Evolutionary conservation across 495 filamentous ascomycete genomes (phyloP).

Genomic region (Aspergillus asperescens): DNA sequence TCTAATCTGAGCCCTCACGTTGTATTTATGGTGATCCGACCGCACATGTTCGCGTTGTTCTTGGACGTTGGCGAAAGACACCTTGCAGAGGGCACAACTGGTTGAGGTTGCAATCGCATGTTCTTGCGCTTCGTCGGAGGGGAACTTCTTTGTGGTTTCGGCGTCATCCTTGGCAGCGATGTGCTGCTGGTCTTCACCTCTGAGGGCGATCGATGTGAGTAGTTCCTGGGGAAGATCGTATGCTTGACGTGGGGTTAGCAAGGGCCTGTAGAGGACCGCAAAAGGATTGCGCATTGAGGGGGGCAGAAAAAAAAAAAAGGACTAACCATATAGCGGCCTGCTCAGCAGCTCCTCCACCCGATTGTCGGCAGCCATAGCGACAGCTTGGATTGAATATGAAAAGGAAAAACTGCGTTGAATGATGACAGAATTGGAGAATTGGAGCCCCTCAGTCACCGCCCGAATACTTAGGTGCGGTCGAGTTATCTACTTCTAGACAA

Average conservation of each 20-base stretch:
- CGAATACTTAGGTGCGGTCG: neutral
- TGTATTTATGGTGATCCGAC: slow-evolving; percentile 93
- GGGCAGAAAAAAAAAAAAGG: neutral
- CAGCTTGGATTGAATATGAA: neutral
- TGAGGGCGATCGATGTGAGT: slow-evolving; percentile 61
- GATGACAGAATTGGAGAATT: slow-evolving; percentile 5
- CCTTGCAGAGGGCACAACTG: slow-evolving; percentile 74
- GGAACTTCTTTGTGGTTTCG: slow-evolving; percentile 16
- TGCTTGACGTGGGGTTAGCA: slow-evolving; percentile 49
- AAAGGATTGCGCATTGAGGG: neutral
- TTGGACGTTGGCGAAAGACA: slow-evolving; percentile 61
- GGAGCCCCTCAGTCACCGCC: slow-evolving; percentile 9
- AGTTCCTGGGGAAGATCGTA: slow-evolving; percentile 82
- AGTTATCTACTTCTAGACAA: too few species aligned
- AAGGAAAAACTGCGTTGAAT: neutral
- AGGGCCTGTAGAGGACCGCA: neutral
- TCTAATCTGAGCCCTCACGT: slow-evolving; percentile 81
- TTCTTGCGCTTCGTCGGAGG: slow-evolving; percentile 33
- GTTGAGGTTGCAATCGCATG: slow-evolving; percentile 56
- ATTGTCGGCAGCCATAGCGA: slow-evolving; percentile 18
- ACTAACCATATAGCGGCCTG: slow-evolving; percentile 59
- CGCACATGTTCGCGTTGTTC: slow-evolving; percentile 82
- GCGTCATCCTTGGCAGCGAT: slow-evolving; percentile 23
- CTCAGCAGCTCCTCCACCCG: slow-evolving; percentile 50
- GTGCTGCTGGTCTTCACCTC: slow-evolving; percentile 37